phyloP scores from a whole-genome alignment of 2,329 filamentous ascomycete species.

The Pseudogymnoascus sp. region DNA sequence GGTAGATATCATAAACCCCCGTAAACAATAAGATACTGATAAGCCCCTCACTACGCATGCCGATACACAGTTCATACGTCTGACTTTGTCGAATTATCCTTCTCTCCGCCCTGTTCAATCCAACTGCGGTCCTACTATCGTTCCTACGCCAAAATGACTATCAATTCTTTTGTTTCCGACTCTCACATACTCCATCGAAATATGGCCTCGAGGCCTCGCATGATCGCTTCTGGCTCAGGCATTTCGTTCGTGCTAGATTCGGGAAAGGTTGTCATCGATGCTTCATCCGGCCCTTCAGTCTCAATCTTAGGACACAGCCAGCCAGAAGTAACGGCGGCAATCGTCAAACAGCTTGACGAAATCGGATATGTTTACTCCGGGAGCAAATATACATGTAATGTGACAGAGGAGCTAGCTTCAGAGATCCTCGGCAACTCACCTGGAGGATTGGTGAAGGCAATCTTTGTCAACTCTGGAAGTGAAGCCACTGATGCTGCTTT shows the following conservation, averaged over 20 bases:
- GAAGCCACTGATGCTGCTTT: conserved; percentile 59
- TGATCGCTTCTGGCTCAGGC: not conserved
- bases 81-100: not conserved
- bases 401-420: conserved; percentile 37
- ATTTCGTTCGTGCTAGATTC: not conserved
- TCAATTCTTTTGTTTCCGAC: not conserved
- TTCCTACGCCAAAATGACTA: not conserved
- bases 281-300: not conserved
- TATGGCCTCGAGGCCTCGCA: not conserved
- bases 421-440: conserved; percentile 29
- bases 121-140: not conserved
- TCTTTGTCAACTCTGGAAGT: conserved; percentile 46
- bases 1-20: not conserved
- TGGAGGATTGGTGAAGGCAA: conserved; percentile 40
- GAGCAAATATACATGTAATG: conserved; percentile 29
- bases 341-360: not conserved
- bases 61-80: not conserved
- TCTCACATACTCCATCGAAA: not conserved
- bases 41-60: not conserved
- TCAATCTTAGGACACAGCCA: not conserved
- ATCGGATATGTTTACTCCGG: not conserved
- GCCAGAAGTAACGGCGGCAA: not conserved
- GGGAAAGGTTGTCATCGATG: not conserved
- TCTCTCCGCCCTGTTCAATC: not conserved
- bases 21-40: not conserved